Conservation (phyloP, 768 basidiomycete species). For the Mycena rosella region DNA sequence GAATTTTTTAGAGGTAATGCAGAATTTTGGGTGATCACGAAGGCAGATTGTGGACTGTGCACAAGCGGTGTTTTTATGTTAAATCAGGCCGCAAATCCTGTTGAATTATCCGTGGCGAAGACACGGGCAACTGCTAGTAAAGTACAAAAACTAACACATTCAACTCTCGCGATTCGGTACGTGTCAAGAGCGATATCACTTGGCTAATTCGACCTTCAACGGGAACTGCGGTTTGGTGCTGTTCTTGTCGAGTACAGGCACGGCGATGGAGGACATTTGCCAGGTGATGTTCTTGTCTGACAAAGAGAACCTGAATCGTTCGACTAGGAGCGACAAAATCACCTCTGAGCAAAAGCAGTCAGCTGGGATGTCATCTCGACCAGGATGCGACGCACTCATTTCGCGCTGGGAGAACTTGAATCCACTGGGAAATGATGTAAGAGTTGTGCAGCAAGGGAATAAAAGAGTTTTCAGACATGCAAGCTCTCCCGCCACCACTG, state of each 20-base stretch:
- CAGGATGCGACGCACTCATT: conserved; percentile 31
- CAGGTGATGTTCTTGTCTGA: conserved; percentile 47
- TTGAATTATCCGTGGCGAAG: too few species aligned
- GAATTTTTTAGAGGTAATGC: too few species aligned
- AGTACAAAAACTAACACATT: too few species aligned
- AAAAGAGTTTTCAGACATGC: conserved; percentile 45
- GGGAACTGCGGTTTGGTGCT: conserved; percentile 34
- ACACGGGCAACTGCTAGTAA: too few species aligned
- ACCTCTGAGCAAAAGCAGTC: conserved; percentile 42
- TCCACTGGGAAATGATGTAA: conserved; percentile 42
- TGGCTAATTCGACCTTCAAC: conserved; percentile 23
- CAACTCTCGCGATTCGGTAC: too few species aligned
- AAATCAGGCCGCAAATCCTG: too few species aligned
- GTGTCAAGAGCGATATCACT: not conserved
- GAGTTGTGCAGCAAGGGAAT: not conserved
- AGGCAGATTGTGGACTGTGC: too few species aligned
- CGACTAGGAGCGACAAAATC: conserved; percentile 44
- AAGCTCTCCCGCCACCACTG: conserved; percentile 47
- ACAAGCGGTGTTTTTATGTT: too few species aligned
- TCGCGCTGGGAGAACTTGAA: conserved; percentile 51
- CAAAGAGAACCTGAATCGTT: conserved; percentile 44
- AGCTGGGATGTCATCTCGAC: not conserved
- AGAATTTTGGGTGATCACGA: too few species aligned
- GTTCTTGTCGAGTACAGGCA: conserved; percentile 40
- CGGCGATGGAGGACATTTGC: conserved; percentile 44